phyloP scores from a whole-genome alignment of 2,329 filamentous ascomycete species.

The Biscogniauxia mediterranea region DNA sequence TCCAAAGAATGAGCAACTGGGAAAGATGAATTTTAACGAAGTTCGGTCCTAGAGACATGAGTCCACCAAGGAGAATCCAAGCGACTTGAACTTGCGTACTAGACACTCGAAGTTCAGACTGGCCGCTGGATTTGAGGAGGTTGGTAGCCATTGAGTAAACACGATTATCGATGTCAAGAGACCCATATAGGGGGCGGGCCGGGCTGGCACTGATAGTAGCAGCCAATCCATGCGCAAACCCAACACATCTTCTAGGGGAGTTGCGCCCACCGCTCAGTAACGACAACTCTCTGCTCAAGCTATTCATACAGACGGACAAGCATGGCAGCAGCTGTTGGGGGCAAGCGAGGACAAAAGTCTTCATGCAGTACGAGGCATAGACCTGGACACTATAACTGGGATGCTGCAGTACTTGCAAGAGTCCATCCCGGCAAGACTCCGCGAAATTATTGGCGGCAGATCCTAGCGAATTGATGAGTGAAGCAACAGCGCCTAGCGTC shows the following conservation, averaged over 20 bases:
- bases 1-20: conserved; percentile 91
- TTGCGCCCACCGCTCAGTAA: conserved; percentile 73
- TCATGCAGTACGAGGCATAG: conserved; percentile 80
- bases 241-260: conserved; percentile 79
- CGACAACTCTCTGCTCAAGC: conserved; percentile 80
- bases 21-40: conserved; percentile 98
- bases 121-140: conserved; percentile 86
- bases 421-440: conserved; percentile 79
- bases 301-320: conserved; percentile 95
- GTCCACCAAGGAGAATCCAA: conserved; percentile 92
- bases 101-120: conserved; percentile 85
- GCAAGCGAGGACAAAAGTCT: conserved; percentile 83
- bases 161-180: conserved; percentile 90
- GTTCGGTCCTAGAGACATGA: conserved; percentile 95
- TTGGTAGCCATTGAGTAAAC: conserved; percentile 90
- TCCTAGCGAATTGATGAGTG: conserved; percentile 75
- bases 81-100: conserved; percentile 96
- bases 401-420: conserved; percentile 89
- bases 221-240: conserved; percentile 87
- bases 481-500: conserved; percentile 74
- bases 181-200: conserved; percentile 85
- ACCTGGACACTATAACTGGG: conserved; percentile 96
- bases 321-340: conserved; percentile 89
- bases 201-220: conserved; percentile 88
- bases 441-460: conserved; percentile 78